Base-by-base conservation (phyloP, 1,284 basidiomycete genomes). In the Inonotus obliquus region DNA sequence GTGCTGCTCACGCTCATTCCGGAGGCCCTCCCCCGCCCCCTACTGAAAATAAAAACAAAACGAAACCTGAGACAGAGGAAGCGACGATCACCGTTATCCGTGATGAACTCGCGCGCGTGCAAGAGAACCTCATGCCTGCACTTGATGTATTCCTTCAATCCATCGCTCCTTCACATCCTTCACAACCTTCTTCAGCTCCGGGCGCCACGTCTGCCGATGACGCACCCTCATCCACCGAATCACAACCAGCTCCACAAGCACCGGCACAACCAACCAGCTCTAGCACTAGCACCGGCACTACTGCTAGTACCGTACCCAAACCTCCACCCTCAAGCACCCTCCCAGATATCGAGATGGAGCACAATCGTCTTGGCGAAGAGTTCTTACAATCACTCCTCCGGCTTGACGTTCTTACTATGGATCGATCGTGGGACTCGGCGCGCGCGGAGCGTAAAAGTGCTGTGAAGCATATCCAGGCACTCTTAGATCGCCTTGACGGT, bases 361-460 rank as follows among this genome's bases (percentile, higher is more conserved):
- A 89, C 66, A 70, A 75, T 11, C 80, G 87, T 10, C 73, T 92
- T 51, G 85, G 81, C 21, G 90, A 92, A 72, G 73, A 90, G 57
- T 78, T 94, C 27, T 77, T 94, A 27, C 92, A 94, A 72, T 79
- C 83, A 14, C 77, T 94, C 25, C 79, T 94, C 7, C 81, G 89
- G 45, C 76, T 94, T 29, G 92, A 94, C 69, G 86, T 86, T 56
- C 79, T 93, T 68, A 74, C 75, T 35, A 77, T 86, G 27, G 85
- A 89, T 55, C 79, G 82, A 37, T 80, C 83, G 57, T 93, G 90
- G 87, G 79, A 82, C 19, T 77, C 83, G 4, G 91, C 91, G 19
- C 77, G 92, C 64, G 75, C 76, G 63, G 82, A 88, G 69, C 77
- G 91, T 62, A 94, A 92, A 73, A 81, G 79, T 44, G 91, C 87